Base-by-base conservation (phyloP, 2,329 filamentous ascomycete species). In the Catunica adiposa region DNA sequence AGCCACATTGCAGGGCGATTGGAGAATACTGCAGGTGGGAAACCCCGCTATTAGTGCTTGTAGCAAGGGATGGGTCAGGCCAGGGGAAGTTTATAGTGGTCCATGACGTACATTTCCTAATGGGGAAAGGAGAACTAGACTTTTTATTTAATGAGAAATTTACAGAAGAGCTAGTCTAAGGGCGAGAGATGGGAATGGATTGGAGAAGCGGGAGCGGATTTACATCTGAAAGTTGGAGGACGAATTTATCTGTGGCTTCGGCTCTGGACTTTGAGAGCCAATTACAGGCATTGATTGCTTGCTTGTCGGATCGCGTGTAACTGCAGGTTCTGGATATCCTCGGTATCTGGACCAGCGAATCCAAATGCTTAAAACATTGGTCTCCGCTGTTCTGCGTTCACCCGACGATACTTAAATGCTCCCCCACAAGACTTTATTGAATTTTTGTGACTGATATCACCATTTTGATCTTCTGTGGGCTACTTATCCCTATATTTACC, bases 161-260 rank as follows among this genome's bases (percentile, higher is more conserved):
- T 48, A 48, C 26, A 14, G 22, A n/a, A 11, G n/a, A 22, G n/a
- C 9, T 23, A 20, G 9, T 11, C 44, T 22, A n/a, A 23, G 20
- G 9, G 7, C 9, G 44, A 11, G 14, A 42, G 11, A 20, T 17
- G 23, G n/a, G n/a, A n/a, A n/a, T 48, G 44, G 44, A 25, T 48
- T 48, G 44, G 44, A 48, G 44, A 48, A 48, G 9, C 3, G 44
- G 22, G n/a, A 4, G 44, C 44, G 3, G 23, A 25, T 48, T 26
- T 25, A 48, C 22, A 48, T 26, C 23, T 48, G 44, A 25, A 48
- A 42, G 17, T 48, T 48, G 44, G 44, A 48, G 44, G 44, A n/a
- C 8, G 20, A n/a, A 8, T 15, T n/a, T 22, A 44, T 8, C 11
- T 22, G 20, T 44, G 20, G 15, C 29, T 34, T 34, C 29, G 29